A percentile compares a stretch with the other conserved stretches of the same genome.
These are phyloP conservation scores for Amphicarpaea edgeworthii DNA, from an alignment of 306 rosid species.

Conservation along the genomic window DNA sequence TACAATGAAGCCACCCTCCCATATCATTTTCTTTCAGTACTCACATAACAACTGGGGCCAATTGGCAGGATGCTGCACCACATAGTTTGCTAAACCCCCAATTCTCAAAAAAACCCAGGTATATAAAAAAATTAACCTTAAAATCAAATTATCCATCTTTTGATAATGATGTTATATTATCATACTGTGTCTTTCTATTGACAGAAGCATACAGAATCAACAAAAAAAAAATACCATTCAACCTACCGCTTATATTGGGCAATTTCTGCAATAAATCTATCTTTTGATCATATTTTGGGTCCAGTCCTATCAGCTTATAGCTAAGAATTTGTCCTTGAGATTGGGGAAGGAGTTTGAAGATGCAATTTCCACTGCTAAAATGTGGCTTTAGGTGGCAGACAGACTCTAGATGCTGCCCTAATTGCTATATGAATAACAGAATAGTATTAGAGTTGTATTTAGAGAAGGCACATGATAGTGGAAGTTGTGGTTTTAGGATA, in stretches of 20 bases:
- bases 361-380: neutral
- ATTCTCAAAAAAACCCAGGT: neutral
- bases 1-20: conserved; percentile 4
- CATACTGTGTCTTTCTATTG: neutral
- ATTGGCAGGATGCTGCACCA: conserved; percentile 21
- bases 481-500: too few species aligned
- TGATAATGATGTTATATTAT: too few species aligned
- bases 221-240: neutral
- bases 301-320: neutral
- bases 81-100: conserved; percentile 21
- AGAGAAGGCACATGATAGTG: neutral
- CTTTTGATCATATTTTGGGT: neutral
- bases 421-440: neutral
- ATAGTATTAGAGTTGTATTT: neutral
- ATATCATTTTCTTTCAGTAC: conserved; percentile 22
- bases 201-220: neutral
- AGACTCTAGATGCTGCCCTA: neutral
- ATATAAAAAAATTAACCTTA: conserved; percentile 8
- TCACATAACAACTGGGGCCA: conserved; percentile 14
- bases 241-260: neutral
- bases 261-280: neutral
- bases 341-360: neutral
- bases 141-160: too few species aligned
- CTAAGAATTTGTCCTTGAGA: conserved; percentile 4
- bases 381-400: neutral